Conservation (phyloP, 2,329 filamentous ascomycete genomes). For the Neopestalotiopsis rosae region DNA sequence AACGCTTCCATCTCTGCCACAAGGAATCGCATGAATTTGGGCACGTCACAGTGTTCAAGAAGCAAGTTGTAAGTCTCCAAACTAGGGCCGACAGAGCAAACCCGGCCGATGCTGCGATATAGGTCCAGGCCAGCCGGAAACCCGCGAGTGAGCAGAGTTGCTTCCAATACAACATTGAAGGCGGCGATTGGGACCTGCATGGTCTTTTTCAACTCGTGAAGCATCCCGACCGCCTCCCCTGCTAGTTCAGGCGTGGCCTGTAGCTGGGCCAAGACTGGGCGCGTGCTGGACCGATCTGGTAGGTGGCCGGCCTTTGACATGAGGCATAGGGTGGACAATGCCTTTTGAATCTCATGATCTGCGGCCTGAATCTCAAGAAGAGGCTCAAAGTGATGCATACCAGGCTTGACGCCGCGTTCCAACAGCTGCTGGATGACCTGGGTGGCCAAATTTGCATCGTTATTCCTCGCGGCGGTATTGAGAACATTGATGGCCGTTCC, state of each 20-base stretch:
- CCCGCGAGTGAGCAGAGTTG: conserved; percentile 28
- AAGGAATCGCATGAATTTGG: conserved; percentile 39
- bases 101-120: conserved; percentile 42
- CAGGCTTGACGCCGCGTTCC: conserved; percentile 61
- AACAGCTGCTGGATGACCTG: conserved; percentile 72
- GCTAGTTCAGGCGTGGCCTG: conserved; percentile 50
- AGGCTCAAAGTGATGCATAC: conserved; percentile 77
- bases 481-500: conserved; percentile 73
- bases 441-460: conserved; percentile 72
- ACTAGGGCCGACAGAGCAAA: conserved; percentile 41
- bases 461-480: conserved; percentile 70
- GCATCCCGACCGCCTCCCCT: conserved; percentile 56
- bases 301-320: conserved; percentile 70
- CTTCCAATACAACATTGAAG: conserved; percentile 48
- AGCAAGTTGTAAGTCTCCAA: conserved; percentile 42
- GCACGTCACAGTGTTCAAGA: conserved; percentile 32
- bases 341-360: conserved; percentile 64
- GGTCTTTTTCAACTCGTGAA: conserved; percentile 57
- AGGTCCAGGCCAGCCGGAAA: conserved; percentile 39
- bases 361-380: conserved; percentile 74
- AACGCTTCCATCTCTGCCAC: conserved; percentile 44
- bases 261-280: conserved; percentile 65
- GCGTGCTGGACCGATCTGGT: conserved; percentile 64
- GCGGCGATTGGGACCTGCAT: conserved; percentile 43
- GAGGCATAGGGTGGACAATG: conserved; percentile 73